Base-by-base conservation (phyloP, 768 basidiomycete genomes). In the Amanita rubescens region DNA sequence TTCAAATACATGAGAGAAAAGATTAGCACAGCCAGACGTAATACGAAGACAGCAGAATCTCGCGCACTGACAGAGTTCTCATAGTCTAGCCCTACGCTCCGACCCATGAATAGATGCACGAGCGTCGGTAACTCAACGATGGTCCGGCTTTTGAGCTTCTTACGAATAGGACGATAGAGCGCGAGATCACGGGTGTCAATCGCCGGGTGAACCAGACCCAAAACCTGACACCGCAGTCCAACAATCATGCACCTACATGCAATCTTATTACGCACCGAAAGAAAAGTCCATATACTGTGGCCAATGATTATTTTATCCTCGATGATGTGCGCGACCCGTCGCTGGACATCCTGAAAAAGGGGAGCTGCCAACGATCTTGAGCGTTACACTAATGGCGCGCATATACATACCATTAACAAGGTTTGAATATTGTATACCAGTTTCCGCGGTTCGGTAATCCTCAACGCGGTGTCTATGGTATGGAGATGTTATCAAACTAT, bases 131-230 rank as follows among this genome's bases (percentile, higher is more conserved):
- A 65, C 14, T 70, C 67, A 19, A 78, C 58, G 12, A 70, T 60
- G n/a, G 62, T 59, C 48, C 65, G 64, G 53, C 62, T 71, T 49
- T 68, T 64, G 3, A 78, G 66, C 35, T 67, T 71, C 56, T 71
- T 72, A 14, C 75, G 71, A 43, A 81, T 67, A 9, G 80, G 78
- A 37, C 73, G 65, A 64, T 75, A 82, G 20, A 78, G 64, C 3
- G 78, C 79, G 11, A 77, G 68, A 55, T 82, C 80, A n/a, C 80
- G 72, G 1, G 79, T 81, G 55, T 76, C 59, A 38, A 79, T 63
- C 8, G 78, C 70, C 8, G 77, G 74, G 60, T 81, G 80, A 20
- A 71, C 70, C 35, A 81, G 62, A 12, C 74, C 76, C 59, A 82
- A 60, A 12, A 79, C 72, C 79, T 82, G 58, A 35, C 38, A n/a